A percentile compares a stretch with the other conserved stretches of the same genome.
Conservation (phyloP, 768 basidiomycete species). For the Leccinellum rugosiceps region DNA sequence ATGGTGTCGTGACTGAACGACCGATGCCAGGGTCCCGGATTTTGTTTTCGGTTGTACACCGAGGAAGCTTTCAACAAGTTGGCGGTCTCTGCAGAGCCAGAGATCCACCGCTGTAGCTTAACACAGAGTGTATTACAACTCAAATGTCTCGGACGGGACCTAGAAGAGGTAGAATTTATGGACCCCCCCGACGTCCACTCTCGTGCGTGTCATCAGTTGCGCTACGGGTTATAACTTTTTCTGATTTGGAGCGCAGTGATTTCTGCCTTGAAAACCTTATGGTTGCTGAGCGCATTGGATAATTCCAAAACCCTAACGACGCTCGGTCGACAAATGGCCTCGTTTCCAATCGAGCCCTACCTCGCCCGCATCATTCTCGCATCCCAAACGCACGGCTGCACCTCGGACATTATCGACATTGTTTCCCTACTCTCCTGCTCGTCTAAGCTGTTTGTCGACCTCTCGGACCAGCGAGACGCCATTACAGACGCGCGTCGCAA, state of each 20-base stretch:
- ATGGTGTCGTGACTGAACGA: conserved; percentile 1
- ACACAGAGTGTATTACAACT: conserved; percentile 82
- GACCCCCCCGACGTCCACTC: conserved; percentile 77
- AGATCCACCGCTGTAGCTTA: conserved; percentile 86
- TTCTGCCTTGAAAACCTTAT: conserved; percentile 68
- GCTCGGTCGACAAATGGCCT: conserved; percentile 79
- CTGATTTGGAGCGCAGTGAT: conserved; percentile 38
- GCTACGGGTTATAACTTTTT: background rate
- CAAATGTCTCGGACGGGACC: conserved; percentile 76
- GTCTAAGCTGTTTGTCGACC: conserved; percentile 78
- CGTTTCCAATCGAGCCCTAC: conserved; percentile 89
- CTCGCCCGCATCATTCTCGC: conserved; percentile 78
- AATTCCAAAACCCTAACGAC: conserved; percentile 61
- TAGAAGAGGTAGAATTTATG: conserved; percentile 83
- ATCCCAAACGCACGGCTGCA: conserved; percentile 69
- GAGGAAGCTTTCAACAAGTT: conserved; percentile 72
- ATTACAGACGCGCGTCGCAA: conserved; percentile 68
- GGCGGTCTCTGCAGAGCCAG: conserved; percentile 70
- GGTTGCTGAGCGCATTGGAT: conserved; percentile 77
- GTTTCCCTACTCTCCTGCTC: conserved; percentile 80
- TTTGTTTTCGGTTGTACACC: conserved; percentile 92
- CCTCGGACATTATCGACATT: conserved; percentile 77
- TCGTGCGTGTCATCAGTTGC: conserved; percentile 47
- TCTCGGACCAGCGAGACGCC: conserved; percentile 68
- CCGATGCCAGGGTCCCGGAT: conserved; percentile 59